These are phyloP conservation scores for Schizochytrium sp. DNA, from an alignment of 108 stramenopile species.

Conservation along the genomic window DNA sequence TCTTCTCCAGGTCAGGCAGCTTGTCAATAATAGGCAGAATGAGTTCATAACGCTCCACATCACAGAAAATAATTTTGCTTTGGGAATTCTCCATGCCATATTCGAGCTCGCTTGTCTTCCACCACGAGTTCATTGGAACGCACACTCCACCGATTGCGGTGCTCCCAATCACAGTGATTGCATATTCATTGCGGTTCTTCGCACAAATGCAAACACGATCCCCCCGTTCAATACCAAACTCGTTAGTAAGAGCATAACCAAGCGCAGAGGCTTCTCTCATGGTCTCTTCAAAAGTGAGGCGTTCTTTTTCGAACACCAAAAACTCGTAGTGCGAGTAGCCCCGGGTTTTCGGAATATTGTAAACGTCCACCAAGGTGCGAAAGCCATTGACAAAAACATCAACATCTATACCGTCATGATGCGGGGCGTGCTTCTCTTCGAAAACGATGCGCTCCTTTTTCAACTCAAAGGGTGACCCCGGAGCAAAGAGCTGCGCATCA, in stretches of 20 bases:
- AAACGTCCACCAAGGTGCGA: conserved; percentile 28
- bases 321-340: not conserved
- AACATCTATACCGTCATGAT: conserved; percentile 31
- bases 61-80: conserved; percentile 32
- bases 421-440: conserved; percentile 15
- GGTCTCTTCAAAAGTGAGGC: not conserved
- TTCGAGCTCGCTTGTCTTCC: conserved; percentile 22
- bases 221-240: not conserved
- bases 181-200: not conserved
- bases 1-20: conserved; percentile 15
- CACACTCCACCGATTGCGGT: not conserved
- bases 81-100: conserved; percentile 7
- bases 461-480: not conserved
- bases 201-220: conserved; percentile 31
- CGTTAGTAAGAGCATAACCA: not conserved
- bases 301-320: not conserved
- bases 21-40: conserved; percentile 39
- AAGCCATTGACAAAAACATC: not conserved
- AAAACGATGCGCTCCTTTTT: conserved; percentile 8
- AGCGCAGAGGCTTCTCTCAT: not conserved
- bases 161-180: not conserved
- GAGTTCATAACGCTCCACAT: not conserved
- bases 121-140: conserved; percentile 53
- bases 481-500: not conserved
- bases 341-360: not conserved